A percentile compares a stretch with the other conserved stretches of the same genome.
These are phyloP conservation scores for Malassezia slooffiae DNA, from an alignment of 1,284 basidiomycete species.

Conservation along the genomic window DNA sequence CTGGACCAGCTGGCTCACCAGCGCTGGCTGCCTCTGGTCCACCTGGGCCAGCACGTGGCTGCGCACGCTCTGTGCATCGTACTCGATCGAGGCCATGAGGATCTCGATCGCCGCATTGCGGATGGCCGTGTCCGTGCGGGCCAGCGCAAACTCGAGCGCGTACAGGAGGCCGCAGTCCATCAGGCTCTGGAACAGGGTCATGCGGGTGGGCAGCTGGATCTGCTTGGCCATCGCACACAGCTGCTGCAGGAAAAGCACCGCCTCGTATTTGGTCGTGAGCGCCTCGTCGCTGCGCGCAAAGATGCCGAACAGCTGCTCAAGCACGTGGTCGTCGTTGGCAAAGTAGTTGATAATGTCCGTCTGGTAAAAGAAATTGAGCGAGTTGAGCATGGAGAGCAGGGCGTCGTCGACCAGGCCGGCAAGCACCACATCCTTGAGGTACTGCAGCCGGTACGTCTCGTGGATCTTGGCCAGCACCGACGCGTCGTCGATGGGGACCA, in stretches of 20 bases:
- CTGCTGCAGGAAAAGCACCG: slow-evolving; percentile 68
- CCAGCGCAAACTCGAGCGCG: slow-evolving; percentile 64
- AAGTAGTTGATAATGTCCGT: slow-evolving; percentile 91
- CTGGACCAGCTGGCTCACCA: slow-evolving; percentile 50
- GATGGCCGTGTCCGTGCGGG: slow-evolving; percentile 53
- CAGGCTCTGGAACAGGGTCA: slow-evolving; percentile 76
- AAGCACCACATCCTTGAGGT: slow-evolving; percentile 94
- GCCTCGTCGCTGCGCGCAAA: slow-evolving; percentile 50
- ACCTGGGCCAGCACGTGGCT: slow-evolving; percentile 72
- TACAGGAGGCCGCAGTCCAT: slow-evolving; percentile 79
- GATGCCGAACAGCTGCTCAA: slow-evolving; percentile 65
- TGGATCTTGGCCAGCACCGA: slow-evolving; percentile 58
- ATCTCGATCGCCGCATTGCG: slow-evolving; percentile 78
- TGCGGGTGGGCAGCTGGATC: slow-evolving; percentile 74
- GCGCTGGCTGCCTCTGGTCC: slow-evolving; percentile 47
- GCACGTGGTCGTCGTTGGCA: slow-evolving; percentile 63
- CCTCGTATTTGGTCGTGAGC: slow-evolving; percentile 25
- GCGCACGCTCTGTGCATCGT: slow-evolving; percentile 77
- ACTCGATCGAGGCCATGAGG: slow-evolving; percentile 74
- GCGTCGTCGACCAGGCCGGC: slow-evolving; percentile 88
- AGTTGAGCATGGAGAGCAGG: slow-evolving; percentile 91
- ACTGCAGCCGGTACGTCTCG: slow-evolving; percentile 88
- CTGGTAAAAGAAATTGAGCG: slow-evolving; percentile 96
- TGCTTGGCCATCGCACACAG: slow-evolving; percentile 92
- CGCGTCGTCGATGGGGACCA: slow-evolving; percentile 40